Percentiles rank a stretch among this genome's conserved stretches.
These are phyloP conservation scores for Achlya hypogyna DNA, from an alignment of 352 stramenopile species.

Conservation along the genomic window DNA sequence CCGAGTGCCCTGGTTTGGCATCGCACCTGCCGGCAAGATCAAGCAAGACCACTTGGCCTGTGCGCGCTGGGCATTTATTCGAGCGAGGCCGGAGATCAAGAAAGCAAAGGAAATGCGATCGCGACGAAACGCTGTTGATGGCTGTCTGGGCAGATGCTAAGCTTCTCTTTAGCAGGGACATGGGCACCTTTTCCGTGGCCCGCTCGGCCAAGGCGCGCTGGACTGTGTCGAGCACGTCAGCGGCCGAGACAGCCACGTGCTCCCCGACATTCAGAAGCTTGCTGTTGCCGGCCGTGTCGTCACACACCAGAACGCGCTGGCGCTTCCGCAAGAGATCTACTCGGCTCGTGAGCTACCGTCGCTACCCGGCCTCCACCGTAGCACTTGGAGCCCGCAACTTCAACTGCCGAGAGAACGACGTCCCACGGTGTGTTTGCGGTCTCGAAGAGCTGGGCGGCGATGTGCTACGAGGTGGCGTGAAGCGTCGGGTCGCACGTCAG, in stretches of 20 bases:
- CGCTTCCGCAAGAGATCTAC: constrained; percentile 38
- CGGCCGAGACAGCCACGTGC: constrained; percentile 40
- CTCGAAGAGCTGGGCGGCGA: constrained; percentile 55
- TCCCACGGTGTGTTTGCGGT: constrained; percentile 41
- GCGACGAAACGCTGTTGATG: constrained; percentile 66
- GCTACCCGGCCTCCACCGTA: constrained; percentile 28
- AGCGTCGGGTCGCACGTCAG: constrained; percentile 27
- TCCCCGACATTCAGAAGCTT: constrained; percentile 50
- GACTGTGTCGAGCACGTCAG: constrained; percentile 53
- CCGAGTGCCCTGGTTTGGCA: no score
- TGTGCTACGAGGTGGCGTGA: constrained; percentile 46
- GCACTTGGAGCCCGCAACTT: constrained; percentile 59
- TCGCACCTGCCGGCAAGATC: constrained; percentile 38
- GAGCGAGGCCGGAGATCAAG: constrained; percentile 35
- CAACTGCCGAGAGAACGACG: constrained; percentile 41
- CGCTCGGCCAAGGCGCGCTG: constrained; percentile 55
- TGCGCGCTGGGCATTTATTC: constrained; percentile 16
- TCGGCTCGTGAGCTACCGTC: background rate
- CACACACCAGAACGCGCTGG: constrained; percentile 58
- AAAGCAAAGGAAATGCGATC: constrained; percentile 63
- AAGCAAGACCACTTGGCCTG: constrained; percentile 38
- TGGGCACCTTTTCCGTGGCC: constrained; percentile 45
- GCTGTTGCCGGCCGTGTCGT: constrained; percentile 57
- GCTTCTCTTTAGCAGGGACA: background rate
- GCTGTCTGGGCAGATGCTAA: constrained; percentile 26